Percentiles rank a stretch among this genome's conserved stretches.
Conservation (phyloP, 768 basidiomycete species). For the Lanmaoa rubissima region DNA sequence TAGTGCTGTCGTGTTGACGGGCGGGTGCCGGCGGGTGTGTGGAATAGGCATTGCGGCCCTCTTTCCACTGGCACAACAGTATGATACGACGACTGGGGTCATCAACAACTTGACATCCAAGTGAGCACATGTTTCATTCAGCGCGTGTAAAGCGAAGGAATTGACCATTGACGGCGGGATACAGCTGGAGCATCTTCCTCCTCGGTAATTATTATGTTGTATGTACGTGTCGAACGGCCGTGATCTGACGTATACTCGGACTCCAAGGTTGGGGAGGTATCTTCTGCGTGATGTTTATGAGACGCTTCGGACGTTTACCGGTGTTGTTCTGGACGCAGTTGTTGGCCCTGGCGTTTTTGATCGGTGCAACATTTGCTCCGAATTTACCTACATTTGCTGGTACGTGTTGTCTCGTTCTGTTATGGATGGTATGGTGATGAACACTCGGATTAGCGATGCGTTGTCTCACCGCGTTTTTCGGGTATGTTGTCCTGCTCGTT, state of each 20-base stretch:
- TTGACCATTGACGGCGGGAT: slow-evolving; percentile 1
- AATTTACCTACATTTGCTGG: slow-evolving; percentile 48
- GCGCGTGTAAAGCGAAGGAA: background rate
- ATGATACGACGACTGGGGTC: slow-evolving; percentile 42
- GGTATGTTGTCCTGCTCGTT: slow-evolving; percentile 15
- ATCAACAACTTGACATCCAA: slow-evolving; percentile 54
- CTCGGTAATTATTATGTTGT: slow-evolving; percentile 29
- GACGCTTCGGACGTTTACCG: slow-evolving; percentile 30
- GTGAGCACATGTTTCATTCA: slow-evolving; percentile 10
- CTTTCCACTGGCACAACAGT: slow-evolving; percentile 46
- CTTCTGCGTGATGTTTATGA: slow-evolving; percentile 30
- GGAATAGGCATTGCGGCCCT: slow-evolving; percentile 46
- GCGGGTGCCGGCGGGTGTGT: background rate
- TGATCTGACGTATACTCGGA: slow-evolving; percentile 5
- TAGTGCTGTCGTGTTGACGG: background rate
- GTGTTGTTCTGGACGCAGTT: slow-evolving; percentile 37
- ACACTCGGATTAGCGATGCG: slow-evolving; percentile 25
- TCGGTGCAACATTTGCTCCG: slow-evolving; percentile 53
- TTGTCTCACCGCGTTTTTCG: slow-evolving; percentile 33
- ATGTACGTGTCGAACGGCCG: background rate
- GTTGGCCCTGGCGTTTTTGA: slow-evolving; percentile 44
- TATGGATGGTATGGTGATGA: background rate
- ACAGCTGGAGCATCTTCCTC: slow-evolving; percentile 48
- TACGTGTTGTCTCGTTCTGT: slow-evolving; percentile 3
- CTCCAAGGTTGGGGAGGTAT: slow-evolving; percentile 30